Conservation (phyloP, 192 early-diverging fungal genomes). For the Thoreauomyces humboldtii region DNA sequence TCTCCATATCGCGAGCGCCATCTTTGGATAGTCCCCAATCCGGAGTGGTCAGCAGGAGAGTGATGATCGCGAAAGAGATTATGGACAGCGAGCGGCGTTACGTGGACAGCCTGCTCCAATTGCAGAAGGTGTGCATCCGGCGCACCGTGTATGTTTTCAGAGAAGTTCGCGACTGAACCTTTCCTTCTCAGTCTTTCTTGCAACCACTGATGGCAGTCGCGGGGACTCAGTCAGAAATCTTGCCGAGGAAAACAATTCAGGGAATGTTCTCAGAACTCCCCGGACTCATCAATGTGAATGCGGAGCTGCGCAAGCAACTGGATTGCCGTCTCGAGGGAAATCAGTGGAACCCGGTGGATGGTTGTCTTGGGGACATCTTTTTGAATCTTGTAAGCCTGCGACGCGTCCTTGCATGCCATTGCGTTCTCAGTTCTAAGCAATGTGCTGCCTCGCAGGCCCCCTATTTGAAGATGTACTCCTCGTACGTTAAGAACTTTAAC, state of each 20-base stretch:
- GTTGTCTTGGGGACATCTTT: constrained; percentile 34
- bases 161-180: too few relatives aligned
- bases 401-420: not conserved
- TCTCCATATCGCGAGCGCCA: not conserved
- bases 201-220: constrained; percentile 22
- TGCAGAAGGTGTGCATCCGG: constrained; percentile 9
- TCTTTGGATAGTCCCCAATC: not conserved
- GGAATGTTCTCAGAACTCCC: constrained; percentile 28
- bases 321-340: constrained; percentile 14
- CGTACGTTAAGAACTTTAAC: constrained; percentile 39
- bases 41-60: not conserved
- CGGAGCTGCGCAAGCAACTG: constrained; percentile 27
- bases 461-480: constrained; percentile 33
- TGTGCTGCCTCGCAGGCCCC: constrained; percentile 10
- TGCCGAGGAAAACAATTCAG: constrained; percentile 23
- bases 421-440: not conserved
- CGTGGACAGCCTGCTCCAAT: constrained; percentile 19
- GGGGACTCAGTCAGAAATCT: constrained; percentile 24
- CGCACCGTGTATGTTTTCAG: not conserved
- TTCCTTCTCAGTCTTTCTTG: constrained; percentile 15
- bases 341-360: constrained; percentile 7
- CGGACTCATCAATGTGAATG: constrained; percentile 30
- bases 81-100: constrained; percentile 28
- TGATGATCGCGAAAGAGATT: constrained; percentile 17
- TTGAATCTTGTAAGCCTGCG: constrained; percentile 23